phyloP scores from a whole-genome alignment of 202 grass and related monocot genomes.

The Panicum hallii region DNA sequence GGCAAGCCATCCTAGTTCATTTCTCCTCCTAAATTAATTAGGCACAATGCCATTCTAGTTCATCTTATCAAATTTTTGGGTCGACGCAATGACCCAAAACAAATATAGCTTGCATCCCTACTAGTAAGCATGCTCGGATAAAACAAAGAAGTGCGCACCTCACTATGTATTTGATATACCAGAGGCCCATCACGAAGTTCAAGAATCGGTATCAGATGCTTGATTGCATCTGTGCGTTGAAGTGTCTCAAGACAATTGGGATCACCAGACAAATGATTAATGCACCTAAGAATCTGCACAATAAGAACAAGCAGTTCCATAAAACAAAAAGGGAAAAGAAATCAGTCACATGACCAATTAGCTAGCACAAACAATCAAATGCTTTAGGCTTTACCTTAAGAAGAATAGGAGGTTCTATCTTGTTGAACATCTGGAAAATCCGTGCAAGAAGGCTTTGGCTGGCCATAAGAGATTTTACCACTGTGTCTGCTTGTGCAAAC shows the following conservation, averaged over 20 bases:
- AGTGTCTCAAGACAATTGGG: constrained; percentile 98
- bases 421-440: constrained; percentile 99
- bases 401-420: constrained; percentile 93
- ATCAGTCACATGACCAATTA: constrained; percentile 45
- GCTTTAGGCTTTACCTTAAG: constrained; percentile 72
- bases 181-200: constrained; percentile 93
- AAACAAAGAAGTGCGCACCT: constrained; percentile 53
- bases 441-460: constrained; percentile 81
- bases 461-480: constrained; percentile 91
- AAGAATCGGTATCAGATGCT: constrained; percentile 96
- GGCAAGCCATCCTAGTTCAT: too few species aligned
- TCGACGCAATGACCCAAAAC: too few species aligned
- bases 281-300: constrained; percentile 92
- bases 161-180: constrained; percentile 91
- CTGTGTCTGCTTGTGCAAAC: constrained; percentile 88
- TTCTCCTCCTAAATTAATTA: too few species aligned
- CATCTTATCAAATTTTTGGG: too few species aligned
- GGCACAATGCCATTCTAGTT: too few species aligned
- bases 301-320: constrained; percentile 26
- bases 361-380: constrained; percentile 34
- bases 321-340: constrained; percentile 26
- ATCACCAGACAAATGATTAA: constrained; percentile 98
- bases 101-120: too few species aligned
- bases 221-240: constrained; percentile 98
- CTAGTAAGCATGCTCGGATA: constrained; percentile 32